These are phyloP conservation scores for Pseudocohnilembus persalinus DNA, from an alignment of 169 alveolate genomes.

Conservation along the genomic window DNA sequence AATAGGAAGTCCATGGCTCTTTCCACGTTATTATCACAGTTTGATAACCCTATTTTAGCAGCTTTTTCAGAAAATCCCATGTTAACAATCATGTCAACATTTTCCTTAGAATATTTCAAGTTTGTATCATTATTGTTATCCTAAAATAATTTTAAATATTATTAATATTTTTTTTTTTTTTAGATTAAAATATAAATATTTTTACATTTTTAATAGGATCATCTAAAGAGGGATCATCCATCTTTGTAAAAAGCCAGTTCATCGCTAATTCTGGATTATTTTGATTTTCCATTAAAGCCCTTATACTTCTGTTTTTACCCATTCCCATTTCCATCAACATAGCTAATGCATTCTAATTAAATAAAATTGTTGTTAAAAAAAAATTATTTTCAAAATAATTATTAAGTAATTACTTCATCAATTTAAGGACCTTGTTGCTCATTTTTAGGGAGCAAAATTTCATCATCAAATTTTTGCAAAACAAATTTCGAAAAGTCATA, in stretches of 20 bases:
- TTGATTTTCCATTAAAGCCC: slow-evolving; percentile 70
- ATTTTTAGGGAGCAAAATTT: slow-evolving; percentile 49
- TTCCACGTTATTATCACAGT: slow-evolving; percentile 67
- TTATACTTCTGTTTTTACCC: slow-evolving; percentile 76
- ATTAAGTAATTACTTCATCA: neutral
- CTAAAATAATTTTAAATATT: neutral
- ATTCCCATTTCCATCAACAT: slow-evolving; percentile 73
- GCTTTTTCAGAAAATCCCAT: slow-evolving; percentile 82
- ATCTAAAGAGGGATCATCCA: slow-evolving; percentile 68
- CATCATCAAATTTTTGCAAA: slow-evolving; percentile 51
- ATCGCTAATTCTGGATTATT: slow-evolving; percentile 74
- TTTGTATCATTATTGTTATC: slow-evolving; percentile 32
- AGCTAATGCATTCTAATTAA: neutral
- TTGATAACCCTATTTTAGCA: slow-evolving; percentile 66
- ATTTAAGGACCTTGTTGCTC: slow-evolving; percentile 26
- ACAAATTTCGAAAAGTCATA: slow-evolving; percentile 55
- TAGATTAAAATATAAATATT: neutral
- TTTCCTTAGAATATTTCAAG: slow-evolving; percentile 35
- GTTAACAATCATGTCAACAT: slow-evolving; percentile 41
- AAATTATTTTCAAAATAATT: neutral
- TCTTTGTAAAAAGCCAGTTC: slow-evolving; percentile 71
- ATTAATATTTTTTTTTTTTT: neutral
- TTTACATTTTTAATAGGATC: slow-evolving; percentile 52
- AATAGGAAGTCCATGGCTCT: slow-evolving; percentile 80
- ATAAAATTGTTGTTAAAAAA: too few relatives aligned